A percentile compares a stretch with the other conserved stretches of the same genome.
These are phyloP conservation scores for Hevea brasiliensis DNA, from an alignment of 345 rosid species.

Conservation along the genomic window DNA sequence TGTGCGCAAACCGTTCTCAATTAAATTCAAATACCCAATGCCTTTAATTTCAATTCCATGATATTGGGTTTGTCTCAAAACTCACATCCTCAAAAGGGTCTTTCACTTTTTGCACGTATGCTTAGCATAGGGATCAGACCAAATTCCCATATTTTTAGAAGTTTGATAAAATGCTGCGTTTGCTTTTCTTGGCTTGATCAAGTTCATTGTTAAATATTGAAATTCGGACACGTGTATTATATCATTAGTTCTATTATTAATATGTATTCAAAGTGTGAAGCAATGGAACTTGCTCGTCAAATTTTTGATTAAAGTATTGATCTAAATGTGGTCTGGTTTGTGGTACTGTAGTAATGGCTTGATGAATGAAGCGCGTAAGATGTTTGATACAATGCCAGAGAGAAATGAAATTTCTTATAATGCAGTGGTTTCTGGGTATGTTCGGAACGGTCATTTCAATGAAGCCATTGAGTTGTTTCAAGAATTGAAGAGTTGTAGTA, in stretches of 20 bases:
- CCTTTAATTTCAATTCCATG: conserved; percentile 32
- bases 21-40: conserved; percentile 24
- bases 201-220: conserved; percentile 22
- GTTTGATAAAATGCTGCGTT: conserved; percentile 22
- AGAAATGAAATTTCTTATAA: conserved; percentile 33
- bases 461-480: conserved; percentile 37
- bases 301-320: conserved; percentile 21
- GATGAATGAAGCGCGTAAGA: conserved; percentile 23
- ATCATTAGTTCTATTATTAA: conserved; percentile 23
- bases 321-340: conserved; percentile 29
- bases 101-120: conserved; percentile 28
- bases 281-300: conserved; percentile 17
- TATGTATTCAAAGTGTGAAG: conserved; percentile 29
- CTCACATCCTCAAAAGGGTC: conserved; percentile 18
- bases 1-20: conserved; percentile 25
- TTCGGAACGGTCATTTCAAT: conserved; percentile 23
- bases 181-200: conserved; percentile 26
- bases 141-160: conserved; percentile 27
- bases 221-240: conserved; percentile 29
- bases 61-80: conserved; percentile 32
- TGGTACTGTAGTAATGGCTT: conserved; percentile 23
- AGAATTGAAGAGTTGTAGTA: conserved; percentile 12
- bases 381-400: conserved; percentile 32
- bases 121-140: conserved; percentile 22
- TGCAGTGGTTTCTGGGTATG: conserved; percentile 41